Conservation (phyloP, 2,329 filamentous ascomycete species). For the Gnomoniopsis smithogilvyi region DNA sequence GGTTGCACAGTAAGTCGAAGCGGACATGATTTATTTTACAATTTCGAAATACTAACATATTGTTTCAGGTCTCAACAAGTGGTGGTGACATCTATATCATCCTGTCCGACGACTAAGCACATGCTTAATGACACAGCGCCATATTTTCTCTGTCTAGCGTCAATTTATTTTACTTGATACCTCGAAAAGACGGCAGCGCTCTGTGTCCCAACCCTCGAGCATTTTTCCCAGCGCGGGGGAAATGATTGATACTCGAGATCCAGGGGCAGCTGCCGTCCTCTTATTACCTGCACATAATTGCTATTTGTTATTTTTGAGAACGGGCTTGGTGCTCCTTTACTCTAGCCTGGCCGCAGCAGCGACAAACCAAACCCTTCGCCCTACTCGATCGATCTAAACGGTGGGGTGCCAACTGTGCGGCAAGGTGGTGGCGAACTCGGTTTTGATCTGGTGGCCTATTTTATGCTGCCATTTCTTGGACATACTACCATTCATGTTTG, state of each 20-base stretch:
- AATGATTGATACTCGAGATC: conserved; percentile 3
- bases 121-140: conserved; percentile 8
- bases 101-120: conserved; percentile 10
- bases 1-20: conserved; percentile 76
- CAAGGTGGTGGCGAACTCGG: not conserved
- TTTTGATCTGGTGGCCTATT: not conserved
- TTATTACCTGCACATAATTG: conserved; percentile 19
- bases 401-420: not conserved
- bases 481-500: not conserved
- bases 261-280: conserved; percentile 1
- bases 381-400: not conserved
- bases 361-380: not conserved
- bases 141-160: conserved; percentile 17
- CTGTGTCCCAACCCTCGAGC: conserved; percentile 2
- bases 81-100: conserved; percentile 15
- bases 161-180: conserved; percentile 15
- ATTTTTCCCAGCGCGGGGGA: not conserved
- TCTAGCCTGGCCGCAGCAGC: not conserved
- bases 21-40: not conserved
- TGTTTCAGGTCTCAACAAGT: conserved; percentile 9
- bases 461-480: not conserved
- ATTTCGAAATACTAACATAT: not conserved
- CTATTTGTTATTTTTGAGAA: conserved; percentile 18
- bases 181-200: conserved; percentile 4
- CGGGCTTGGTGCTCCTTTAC: not conserved